Evolutionary conservation across 1,139 yeast genomes (phyloP).

Genomic region (Saccharomycopsis hybrid): DNA sequence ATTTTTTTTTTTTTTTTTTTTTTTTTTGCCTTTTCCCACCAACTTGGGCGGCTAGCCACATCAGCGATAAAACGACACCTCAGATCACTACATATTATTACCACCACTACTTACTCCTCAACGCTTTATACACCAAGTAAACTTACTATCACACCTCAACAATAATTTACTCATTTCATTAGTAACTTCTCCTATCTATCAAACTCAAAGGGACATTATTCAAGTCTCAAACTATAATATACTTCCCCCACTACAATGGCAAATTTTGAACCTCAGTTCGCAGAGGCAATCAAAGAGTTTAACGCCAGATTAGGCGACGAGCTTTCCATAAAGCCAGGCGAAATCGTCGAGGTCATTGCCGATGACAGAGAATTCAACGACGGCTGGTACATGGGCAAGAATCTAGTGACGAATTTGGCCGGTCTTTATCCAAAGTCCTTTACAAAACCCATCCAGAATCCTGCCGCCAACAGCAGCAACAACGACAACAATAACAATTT

Average conservation of each 20-base stretch:
- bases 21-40: too few species aligned
- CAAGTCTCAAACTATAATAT: neutral
- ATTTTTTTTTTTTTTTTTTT: too few species aligned
- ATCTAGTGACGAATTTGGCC: conserved; percentile 59
- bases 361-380: conserved; percentile 92
- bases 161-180: too few species aligned
- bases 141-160: too few species aligned
- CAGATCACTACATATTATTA: too few species aligned
- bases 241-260: neutral
- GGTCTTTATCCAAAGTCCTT: conserved; percentile 90
- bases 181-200: too few species aligned
- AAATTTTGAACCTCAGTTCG: conserved; percentile 9
- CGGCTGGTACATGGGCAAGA: conserved; percentile 96
- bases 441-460: conserved; percentile 42
- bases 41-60: too few species aligned
- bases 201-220: too few species aligned
- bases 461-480: conserved; percentile 25
- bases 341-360: conserved; percentile 78
- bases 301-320: conserved; percentile 87
- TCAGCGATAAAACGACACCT: too few species aligned
- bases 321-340: conserved; percentile 72
- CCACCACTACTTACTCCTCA: too few species aligned
- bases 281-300: conserved; percentile 71
- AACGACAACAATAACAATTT: too few species aligned
- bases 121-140: too few species aligned